Conservation (phyloP, 352 stramenopile genomes). For the Phytopythium montanum region DNA sequence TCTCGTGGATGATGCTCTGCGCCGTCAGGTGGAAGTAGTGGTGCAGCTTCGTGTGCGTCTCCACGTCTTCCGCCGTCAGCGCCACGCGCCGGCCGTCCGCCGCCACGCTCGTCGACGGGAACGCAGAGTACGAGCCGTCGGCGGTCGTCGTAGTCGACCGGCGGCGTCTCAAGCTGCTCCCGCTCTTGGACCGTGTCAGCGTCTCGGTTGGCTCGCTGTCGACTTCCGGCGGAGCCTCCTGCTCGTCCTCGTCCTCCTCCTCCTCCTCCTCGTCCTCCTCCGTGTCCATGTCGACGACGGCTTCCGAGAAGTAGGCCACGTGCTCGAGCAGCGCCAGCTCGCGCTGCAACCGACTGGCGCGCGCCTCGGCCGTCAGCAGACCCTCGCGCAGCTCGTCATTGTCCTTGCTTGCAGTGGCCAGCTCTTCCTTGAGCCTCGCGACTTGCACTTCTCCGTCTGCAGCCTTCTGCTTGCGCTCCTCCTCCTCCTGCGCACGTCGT, state of each 20-base stretch:
- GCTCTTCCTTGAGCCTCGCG: slow-evolving; percentile 26
- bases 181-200: slow-evolving; percentile 14
- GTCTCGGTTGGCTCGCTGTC: slow-evolving; percentile 1
- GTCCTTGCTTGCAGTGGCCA: slow-evolving; percentile 33
- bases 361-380: slow-evolving; percentile 58
- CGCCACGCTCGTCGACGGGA: slow-evolving; percentile 23
- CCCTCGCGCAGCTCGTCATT: slow-evolving; percentile 50
- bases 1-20: slow-evolving; percentile 85
- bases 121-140: slow-evolving; percentile 29
- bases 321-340: slow-evolving; percentile 76
- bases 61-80: slow-evolving; percentile 50
- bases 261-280: slow-evolving; percentile 71
- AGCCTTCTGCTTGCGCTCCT: slow-evolving; percentile 23
- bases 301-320: slow-evolving; percentile 67
- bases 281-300: slow-evolving; percentile 59
- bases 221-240: too few relatives aligned
- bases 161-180: slow-evolving; percentile 18
- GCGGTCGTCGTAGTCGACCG: slow-evolving; percentile 18
- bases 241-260: slow-evolving; percentile 24
- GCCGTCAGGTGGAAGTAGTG: slow-evolving; percentile 88
- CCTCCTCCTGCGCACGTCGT: slow-evolving; percentile 9
- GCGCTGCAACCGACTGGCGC: slow-evolving; percentile 65
- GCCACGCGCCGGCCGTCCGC: slow-evolving; percentile 33
- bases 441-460: slow-evolving; percentile 34
- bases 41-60: slow-evolving; percentile 81